Percentiles rank a stretch among this genome's conserved stretches.
These are phyloP conservation scores for Eucalyptus curtisii DNA, from an alignment of 345 rosid genomes.

Conservation along the genomic window DNA sequence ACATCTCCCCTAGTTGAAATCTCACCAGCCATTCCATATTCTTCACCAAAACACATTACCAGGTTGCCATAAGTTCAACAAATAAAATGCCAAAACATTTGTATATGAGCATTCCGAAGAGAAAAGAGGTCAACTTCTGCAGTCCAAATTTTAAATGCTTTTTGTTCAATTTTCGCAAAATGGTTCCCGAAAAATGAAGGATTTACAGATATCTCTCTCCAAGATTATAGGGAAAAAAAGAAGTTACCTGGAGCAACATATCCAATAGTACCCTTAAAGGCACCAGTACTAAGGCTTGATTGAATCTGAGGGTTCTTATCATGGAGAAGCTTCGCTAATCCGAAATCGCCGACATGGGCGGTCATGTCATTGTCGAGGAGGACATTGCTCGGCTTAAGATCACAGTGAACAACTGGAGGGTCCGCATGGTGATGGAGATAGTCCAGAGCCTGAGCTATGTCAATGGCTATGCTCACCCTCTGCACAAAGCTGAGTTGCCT, in stretches of 20 bases:
- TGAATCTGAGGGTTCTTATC: background rate
- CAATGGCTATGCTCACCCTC: slow-evolving; percentile 17
- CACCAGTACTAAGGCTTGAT: background rate
- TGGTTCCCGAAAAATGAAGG: background rate
- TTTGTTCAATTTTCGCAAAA: background rate
- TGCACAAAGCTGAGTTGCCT: slow-evolving; percentile 6
- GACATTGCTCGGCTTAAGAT: slow-evolving; percentile 43
- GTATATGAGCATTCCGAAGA: background rate
- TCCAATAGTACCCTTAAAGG: slow-evolving; percentile 10
- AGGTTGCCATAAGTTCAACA: background rate
- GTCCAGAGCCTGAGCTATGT: slow-evolving; percentile 12
- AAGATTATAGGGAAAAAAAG: background rate
- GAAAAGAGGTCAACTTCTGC: background rate
- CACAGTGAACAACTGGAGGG: slow-evolving; percentile 10
- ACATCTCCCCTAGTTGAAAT: slow-evolving; percentile 14
- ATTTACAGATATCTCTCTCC: background rate
- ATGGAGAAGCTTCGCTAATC: slow-evolving; percentile 8
- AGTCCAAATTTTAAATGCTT: background rate
- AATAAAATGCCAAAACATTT: background rate
- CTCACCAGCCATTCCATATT: slow-evolving; percentile 9
- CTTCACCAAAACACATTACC: background rate
- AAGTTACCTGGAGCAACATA: slow-evolving; percentile 8
- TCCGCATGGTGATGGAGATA: slow-evolving; percentile 10
- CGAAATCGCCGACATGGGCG: slow-evolving; percentile 16
- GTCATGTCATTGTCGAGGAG: slow-evolving; percentile 17